Evolutionary conservation across 1,139 yeast species (phyloP).

Genomic region (Pichia sp.): DNA sequence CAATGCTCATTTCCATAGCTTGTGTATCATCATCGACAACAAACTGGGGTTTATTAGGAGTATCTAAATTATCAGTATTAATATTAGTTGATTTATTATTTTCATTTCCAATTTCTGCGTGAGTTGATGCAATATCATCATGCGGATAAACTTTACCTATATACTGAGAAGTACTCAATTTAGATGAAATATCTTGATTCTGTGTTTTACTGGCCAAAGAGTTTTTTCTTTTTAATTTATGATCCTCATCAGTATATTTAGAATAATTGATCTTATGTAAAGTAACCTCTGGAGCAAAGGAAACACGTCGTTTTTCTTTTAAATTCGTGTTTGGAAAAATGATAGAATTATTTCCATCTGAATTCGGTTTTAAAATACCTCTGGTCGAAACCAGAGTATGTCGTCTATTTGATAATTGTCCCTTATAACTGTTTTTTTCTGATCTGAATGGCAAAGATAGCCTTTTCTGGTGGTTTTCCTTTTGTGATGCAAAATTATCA

Average conservation of each 20-base stretch:
- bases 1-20: conserved; percentile 26
- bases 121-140: not conserved
- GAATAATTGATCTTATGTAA: conserved; percentile 46
- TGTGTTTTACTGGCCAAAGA: conserved; percentile 3
- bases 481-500: no score
- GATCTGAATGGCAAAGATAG: conserved; percentile 7
- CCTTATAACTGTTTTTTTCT: no score
- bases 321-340: conserved; percentile 21
- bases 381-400: conserved; percentile 32
- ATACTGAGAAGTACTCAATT: conserved; percentile 6
- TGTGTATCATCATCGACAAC: conserved; percentile 23
- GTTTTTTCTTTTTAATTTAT: conserved; percentile 4
- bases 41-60: not conserved
- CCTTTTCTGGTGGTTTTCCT: not conserved
- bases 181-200: not conserved
- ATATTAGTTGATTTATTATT: not conserved
- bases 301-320: conserved; percentile 45
- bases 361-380: conserved; percentile 32
- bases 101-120: not conserved
- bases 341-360: conserved; percentile 28
- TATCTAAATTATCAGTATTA: not conserved
- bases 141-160: conserved; percentile 7
- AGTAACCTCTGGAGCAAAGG: conserved; percentile 74
- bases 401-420: conserved; percentile 21
- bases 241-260: conserved; percentile 4